Evolutionary conservation across 2,329 filamentous ascomycete species (phyloP).

Genomic region (Hymenoscyphus occultus): DNA sequence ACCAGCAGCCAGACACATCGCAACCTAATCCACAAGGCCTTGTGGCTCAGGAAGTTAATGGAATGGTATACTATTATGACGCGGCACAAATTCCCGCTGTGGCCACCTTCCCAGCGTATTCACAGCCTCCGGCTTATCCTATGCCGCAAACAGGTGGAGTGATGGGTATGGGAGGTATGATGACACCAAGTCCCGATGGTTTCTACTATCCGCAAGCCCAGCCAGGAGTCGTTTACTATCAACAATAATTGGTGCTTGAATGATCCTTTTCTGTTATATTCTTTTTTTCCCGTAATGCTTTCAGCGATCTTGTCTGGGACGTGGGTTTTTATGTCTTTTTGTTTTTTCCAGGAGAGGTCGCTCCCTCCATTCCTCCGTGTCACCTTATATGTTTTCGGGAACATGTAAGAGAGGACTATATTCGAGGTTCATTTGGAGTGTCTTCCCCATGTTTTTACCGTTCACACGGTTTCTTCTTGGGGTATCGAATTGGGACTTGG

Average conservation of each 20-base stretch:
- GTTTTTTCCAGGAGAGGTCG: slow-evolving; percentile 31
- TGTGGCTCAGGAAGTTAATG: slow-evolving; percentile 84
- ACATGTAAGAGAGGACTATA: slow-evolving; percentile 15
- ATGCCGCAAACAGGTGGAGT: slow-evolving; percentile 51
- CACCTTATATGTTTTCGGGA: slow-evolving; percentile 1
- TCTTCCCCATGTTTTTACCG: slow-evolving; percentile 3
- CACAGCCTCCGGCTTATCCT: slow-evolving; percentile 52
- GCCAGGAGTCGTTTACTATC: slow-evolving; percentile 58
- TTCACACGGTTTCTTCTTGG: slow-evolving; percentile 2
- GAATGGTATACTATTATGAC: slow-evolving; percentile 95
- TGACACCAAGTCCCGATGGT: slow-evolving; percentile 63
- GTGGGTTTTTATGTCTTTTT: slow-evolving; percentile 33
- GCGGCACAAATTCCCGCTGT: slow-evolving; percentile 61
- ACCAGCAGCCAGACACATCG: slow-evolving; percentile 38
- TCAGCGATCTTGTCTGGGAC: slow-evolving; percentile 31
- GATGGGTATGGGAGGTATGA: slow-evolving; percentile 75
- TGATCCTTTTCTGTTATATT: slow-evolving; percentile 12
- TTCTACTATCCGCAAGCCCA: slow-evolving; percentile 67
- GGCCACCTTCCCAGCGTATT: slow-evolving; percentile 43
- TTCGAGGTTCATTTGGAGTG: slow-evolving; percentile 16
- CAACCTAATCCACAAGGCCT: slow-evolving; percentile 57
- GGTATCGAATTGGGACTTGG: slow-evolving; percentile 16
- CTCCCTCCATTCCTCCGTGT: slow-evolving; percentile 16
- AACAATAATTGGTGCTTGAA: slow-evolving; percentile 45
- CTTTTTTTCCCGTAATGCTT: slow-evolving; percentile 33